These are phyloP conservation scores for Boletus pseudo-olivaceus DNA, from an alignment of 768 basidiomycete genomes.

Conservation along the genomic window DNA sequence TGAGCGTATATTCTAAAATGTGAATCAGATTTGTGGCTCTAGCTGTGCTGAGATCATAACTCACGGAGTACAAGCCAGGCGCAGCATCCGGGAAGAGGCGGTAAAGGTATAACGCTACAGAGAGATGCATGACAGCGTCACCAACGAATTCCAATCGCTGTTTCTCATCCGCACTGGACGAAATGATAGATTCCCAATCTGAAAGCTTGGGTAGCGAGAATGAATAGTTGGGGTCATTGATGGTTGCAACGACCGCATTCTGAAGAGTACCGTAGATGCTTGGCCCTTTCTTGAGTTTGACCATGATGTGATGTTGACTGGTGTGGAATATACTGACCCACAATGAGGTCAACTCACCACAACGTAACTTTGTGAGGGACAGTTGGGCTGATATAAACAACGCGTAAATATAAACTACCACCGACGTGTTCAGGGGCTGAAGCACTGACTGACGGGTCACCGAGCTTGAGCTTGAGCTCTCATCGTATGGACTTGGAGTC, in stretches of 20 bases:
- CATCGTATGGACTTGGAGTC: too few species aligned
- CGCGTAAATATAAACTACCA: too few species aligned
- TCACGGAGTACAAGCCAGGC: slow-evolving; percentile 37
- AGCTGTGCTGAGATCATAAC: not conserved
- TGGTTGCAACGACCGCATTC: slow-evolving; percentile 21
- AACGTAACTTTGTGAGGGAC: too few species aligned
- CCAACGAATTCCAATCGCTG: slow-evolving; percentile 48
- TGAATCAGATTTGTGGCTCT: not conserved
- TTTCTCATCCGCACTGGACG: slow-evolving; percentile 28
- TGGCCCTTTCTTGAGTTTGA: slow-evolving; percentile 15
- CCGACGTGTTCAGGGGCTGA: too few species aligned
- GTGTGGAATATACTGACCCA: too few species aligned
- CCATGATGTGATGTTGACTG: slow-evolving; percentile 14
- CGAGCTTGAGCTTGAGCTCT: too few species aligned
- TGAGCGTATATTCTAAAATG: slow-evolving; percentile 22
- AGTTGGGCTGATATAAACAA: too few species aligned
- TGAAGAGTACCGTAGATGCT: slow-evolving; percentile 19
- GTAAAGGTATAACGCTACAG: slow-evolving; percentile 39
- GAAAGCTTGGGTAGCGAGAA: slow-evolving; percentile 26
- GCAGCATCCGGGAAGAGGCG: slow-evolving; percentile 29
- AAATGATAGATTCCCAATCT: slow-evolving; percentile 30
- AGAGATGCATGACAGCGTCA: slow-evolving; percentile 44
- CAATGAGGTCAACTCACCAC: too few species aligned
- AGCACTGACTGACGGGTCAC: too few species aligned
- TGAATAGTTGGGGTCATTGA: slow-evolving; percentile 27